A percentile compares a stretch with the other conserved stretches of the same genome.
Conservation (phyloP, 1,284 basidiomycete genomes). For the Ustanciosporium gigantosporum region DNA sequence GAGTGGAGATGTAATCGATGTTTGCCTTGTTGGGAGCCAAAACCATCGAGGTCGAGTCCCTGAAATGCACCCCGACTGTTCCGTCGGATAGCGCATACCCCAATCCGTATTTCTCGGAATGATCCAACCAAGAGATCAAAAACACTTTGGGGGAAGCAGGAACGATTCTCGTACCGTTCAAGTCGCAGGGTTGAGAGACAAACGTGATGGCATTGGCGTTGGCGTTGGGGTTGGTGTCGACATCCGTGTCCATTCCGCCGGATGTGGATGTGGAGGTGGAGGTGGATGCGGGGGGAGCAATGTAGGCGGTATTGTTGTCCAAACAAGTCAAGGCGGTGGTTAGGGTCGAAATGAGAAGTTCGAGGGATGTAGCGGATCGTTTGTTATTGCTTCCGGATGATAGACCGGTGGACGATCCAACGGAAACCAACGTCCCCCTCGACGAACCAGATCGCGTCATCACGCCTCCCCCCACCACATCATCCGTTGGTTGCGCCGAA, state of each 20-base stretch:
- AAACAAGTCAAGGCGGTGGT: constrained; percentile 72
- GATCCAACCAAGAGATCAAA: constrained; percentile 96
- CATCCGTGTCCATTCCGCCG: too few relatives aligned
- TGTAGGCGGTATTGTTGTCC: constrained; percentile 69
- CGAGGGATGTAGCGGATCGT: constrained; percentile 38
- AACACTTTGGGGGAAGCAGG: constrained; percentile 78
- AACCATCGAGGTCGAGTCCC: constrained; percentile 85
- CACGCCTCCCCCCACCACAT: background rate
- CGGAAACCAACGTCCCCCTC: constrained; percentile 17
- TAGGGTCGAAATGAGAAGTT: constrained; percentile 68
- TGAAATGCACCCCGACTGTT: constrained; percentile 91
- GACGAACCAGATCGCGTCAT: constrained; percentile 12
- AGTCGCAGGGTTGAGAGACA: constrained; percentile 22
- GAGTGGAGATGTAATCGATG: constrained; percentile 49
- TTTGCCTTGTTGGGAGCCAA: constrained; percentile 81
- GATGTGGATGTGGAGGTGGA: too few relatives aligned
- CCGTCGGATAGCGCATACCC: constrained; percentile 95
- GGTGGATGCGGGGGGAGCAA: constrained; percentile 60
- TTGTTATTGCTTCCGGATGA: constrained; percentile 9
- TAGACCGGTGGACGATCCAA: constrained; percentile 19
- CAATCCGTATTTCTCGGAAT: constrained; percentile 98
- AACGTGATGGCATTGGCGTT: constrained; percentile 6
- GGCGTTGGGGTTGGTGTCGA: too few relatives aligned
- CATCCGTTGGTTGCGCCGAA: constrained; percentile 4
- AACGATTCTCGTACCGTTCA: constrained; percentile 62